Evolutionary conservation across 228 moss, liverwort and hornwort species (phyloP), one percentile per base, ranked within the genome.

Genomic region (Sphagnum magellanicum): DNA sequence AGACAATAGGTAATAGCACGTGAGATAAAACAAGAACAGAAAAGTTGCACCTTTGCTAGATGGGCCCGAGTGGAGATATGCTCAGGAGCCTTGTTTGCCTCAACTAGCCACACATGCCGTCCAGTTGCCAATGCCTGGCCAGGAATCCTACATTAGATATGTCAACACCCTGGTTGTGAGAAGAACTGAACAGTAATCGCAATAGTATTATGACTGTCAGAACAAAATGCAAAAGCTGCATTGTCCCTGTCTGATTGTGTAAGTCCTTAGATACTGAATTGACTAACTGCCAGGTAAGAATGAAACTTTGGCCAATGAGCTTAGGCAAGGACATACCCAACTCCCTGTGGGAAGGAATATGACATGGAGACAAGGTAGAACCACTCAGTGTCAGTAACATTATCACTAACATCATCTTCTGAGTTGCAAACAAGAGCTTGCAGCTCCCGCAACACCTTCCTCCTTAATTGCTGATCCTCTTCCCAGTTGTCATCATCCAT

Each of bases 311-410:
- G 3, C 32, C 32, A 32, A 32, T 32, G 32, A 32, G 32, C 32
- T 32, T 32, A 32, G 32, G 32, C 32, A 32, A 32, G 32, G 32
- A 32, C 32, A 71, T 89, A 89, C 89, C 94, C 94, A 67, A 84
- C 89, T 15, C 94, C 94, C 59, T 63, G 75, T 6, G 81, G 16
- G 80, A 94, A 94, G 65, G 79, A 86, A 67, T 77, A 88, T 57
- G 86, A 83, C 94, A 94, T 88, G 48, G 91, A 94, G 67, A 84
- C 86, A 55, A 94, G 90, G 79, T 84, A 94, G 76, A 94, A 94
- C 91, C 91, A 94, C 74, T 94, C 94, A 57, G 91, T 91, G 53
- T 94, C 90, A 13, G 94, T 83, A 51, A 94, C 88, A 66, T 84
- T 81, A 17, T 91, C 94, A 71, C 72, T 74, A 59, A 63, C 74